These are phyloP conservation scores for Neofusicoccum laricinum DNA, from an alignment of 2,329 filamentous ascomycete genomes.

Conservation along the genomic window DNA sequence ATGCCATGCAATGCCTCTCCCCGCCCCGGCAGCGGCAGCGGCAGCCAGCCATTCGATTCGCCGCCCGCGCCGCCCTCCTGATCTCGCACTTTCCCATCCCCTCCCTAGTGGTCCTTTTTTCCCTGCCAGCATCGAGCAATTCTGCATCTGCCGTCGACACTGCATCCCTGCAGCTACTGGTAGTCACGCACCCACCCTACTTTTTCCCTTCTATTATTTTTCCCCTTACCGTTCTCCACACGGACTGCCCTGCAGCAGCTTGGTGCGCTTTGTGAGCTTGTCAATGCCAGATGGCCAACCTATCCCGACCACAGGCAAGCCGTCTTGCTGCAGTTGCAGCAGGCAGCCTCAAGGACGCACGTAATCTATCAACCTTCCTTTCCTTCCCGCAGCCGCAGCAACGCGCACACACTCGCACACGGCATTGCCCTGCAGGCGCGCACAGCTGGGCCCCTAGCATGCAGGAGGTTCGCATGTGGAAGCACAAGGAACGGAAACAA, in stretches of 20 bases:
- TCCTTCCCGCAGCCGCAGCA: background rate
- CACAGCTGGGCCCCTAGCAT: background rate
- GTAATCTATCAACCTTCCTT: background rate
- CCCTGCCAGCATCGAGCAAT: too few relatives aligned
- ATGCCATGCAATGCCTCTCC: background rate
- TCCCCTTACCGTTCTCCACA: background rate
- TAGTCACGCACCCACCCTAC: background rate
- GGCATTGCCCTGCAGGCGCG: background rate
- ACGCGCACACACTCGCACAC: background rate
- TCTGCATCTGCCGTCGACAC: background rate
- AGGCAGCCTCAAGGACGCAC: background rate
- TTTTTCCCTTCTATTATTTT: background rate
- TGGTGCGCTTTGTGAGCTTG: background rate
- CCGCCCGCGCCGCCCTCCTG: background rate
- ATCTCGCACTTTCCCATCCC: background rate
- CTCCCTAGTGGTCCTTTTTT: too few relatives aligned
- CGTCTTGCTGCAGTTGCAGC: background rate
- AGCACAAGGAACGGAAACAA: background rate
- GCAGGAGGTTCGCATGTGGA: background rate
- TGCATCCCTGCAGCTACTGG: background rate
- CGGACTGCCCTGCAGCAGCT: background rate
- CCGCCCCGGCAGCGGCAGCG: background rate
- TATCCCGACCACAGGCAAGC: background rate
- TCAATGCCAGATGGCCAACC: background rate
- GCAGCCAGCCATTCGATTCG: background rate